Evolutionary conservation across 345 rosid genomes (phyloP).

Genomic region (Salix suchowensis): DNA sequence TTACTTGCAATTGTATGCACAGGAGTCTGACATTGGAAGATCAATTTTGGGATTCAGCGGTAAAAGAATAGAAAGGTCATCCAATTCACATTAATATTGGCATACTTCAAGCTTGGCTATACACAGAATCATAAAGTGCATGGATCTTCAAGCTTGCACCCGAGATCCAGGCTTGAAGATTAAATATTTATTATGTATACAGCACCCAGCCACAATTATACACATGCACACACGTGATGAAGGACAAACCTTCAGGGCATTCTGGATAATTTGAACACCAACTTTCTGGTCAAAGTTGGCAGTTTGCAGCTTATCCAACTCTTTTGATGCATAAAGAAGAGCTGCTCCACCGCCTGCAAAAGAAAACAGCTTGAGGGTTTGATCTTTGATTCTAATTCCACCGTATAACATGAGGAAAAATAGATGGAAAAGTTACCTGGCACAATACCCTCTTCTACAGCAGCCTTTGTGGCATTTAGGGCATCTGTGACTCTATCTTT

Average conservation of each 20-base stretch:
- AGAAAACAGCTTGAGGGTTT: background rate
- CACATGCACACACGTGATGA: background rate
- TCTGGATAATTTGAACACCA: constrained; percentile 94
- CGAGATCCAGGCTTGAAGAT: background rate
- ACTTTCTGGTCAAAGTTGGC: constrained; percentile 90
- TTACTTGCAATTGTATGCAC: constrained; percentile 79
- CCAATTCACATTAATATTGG: background rate
- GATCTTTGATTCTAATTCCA: background rate
- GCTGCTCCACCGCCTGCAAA: constrained; percentile 90
- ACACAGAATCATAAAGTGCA: background rate
- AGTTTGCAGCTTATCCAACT: constrained; percentile 75
- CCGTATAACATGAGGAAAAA: background rate
- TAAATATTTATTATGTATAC: background rate
- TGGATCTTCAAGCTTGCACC: background rate
- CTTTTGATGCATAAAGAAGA: constrained; percentile 83
- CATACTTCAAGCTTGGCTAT: background rate
- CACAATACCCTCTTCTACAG: constrained; percentile 98
- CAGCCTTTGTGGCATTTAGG: constrained; percentile 95
- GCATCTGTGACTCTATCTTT: constrained; percentile 97
- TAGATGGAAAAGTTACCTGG: constrained; percentile 45
- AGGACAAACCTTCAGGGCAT: constrained; percentile 74
- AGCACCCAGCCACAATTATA: background rate
- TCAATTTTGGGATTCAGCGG: background rate
- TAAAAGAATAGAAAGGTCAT: background rate
- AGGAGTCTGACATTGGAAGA: constrained; percentile 49